These are phyloP conservation scores for Heliocybe sulcata DNA, from an alignment of 1,284 basidiomycete genomes.

Conservation along the genomic window DNA sequence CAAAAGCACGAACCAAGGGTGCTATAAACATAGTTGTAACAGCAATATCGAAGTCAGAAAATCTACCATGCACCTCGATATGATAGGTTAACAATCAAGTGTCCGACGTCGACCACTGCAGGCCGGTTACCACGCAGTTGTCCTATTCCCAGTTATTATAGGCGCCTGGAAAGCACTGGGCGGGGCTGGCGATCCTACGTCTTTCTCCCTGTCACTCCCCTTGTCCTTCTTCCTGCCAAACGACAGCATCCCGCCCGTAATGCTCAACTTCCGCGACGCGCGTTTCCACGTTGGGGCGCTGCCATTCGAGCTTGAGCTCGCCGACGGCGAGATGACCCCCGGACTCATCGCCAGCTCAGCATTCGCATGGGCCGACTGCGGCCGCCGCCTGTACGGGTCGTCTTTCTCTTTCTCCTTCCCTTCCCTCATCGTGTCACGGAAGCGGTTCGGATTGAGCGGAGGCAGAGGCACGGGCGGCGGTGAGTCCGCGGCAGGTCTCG, in stretches of 20 bases:
- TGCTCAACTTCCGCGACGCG: slow-evolving; percentile 60
- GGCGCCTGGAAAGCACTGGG: neutral
- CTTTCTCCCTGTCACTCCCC: slow-evolving; percentile 10
- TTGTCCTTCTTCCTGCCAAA: slow-evolving; percentile 45
- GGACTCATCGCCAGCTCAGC: neutral
- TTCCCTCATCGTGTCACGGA: neutral
- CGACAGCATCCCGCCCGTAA: slow-evolving; percentile 53
- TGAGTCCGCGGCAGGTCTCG: neutral
- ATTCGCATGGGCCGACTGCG: neutral
- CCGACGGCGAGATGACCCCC: neutral
- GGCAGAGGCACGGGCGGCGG: neutral
- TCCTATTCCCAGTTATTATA: too few relatives aligned
- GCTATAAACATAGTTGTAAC: slow-evolving; percentile 2
- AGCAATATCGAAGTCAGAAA: neutral
- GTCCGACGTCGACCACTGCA: neutral
- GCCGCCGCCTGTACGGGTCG: neutral
- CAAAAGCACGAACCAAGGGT: neutral
- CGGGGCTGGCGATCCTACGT: neutral
- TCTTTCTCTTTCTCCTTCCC: neutral
- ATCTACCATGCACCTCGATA: neutral
- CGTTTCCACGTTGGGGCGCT: slow-evolving; percentile 22
- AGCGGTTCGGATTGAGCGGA: neutral
- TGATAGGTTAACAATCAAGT: neutral
- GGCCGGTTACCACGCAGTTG: neutral
- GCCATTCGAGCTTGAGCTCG: neutral